Conservation (phyloP, 2,329 filamentous ascomycete genomes). For the Diplodia corticola region DNA sequence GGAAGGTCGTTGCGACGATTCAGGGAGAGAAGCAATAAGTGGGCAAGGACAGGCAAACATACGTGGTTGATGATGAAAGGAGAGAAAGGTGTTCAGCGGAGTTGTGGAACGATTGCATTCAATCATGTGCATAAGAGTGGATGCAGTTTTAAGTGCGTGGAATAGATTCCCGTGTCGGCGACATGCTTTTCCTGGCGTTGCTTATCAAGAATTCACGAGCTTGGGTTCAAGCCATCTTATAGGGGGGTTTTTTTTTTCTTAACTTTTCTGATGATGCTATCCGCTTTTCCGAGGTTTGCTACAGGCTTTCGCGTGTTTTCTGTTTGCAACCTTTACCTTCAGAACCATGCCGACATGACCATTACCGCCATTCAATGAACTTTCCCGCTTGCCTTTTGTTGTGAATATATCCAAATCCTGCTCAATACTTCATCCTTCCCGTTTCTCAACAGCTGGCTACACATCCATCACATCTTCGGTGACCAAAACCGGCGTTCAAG, state of each 20-base stretch:
- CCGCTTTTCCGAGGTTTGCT: no score
- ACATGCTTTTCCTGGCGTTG: neutral
- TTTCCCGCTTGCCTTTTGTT: neutral
- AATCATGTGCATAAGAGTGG: neutral
- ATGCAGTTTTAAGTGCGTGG: neutral
- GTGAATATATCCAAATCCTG: neutral
- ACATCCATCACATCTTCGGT: neutral
- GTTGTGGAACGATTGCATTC: neutral
- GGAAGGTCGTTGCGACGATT: constrained; percentile 88
- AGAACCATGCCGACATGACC: no score
- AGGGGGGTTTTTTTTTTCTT: no score
- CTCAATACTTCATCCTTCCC: neutral
- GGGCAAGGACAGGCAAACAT: neutral
- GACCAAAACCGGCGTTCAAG: neutral
- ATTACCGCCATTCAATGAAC: no score
- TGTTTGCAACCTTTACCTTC: no score
- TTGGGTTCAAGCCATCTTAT: no score
- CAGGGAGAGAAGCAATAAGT: constrained; percentile 71
- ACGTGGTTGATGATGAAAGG: neutral
- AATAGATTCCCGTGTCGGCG: neutral
- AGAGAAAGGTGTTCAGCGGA: neutral
- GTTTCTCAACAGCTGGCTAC: neutral
- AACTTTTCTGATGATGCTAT: no score
- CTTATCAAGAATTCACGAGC: no score
- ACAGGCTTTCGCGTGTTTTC: no score